These are phyloP conservation scores for Fusarium floridanum DNA, from an alignment of 2,329 filamentous ascomycete genomes.

Conservation along the genomic window DNA sequence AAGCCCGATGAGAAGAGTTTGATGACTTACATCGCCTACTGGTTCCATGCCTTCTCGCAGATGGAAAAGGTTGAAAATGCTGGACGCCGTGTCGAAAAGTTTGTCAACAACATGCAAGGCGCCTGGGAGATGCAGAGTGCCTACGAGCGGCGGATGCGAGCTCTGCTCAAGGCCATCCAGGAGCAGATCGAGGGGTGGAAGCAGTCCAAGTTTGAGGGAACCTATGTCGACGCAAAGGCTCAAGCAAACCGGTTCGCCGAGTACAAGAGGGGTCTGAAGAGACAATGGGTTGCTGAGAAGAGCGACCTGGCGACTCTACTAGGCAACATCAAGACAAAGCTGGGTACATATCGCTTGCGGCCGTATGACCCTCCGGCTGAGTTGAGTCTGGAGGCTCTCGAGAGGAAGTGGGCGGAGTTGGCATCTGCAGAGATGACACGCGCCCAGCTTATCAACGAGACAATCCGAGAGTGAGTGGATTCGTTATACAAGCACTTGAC, in stretches of 20 bases:
- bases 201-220: conserved; percentile 86
- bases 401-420: conserved; percentile 83
- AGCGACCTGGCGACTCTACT: conserved; percentile 92
- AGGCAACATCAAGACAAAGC: conserved; percentile 98
- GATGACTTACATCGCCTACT: conserved; percentile 99
- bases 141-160: conserved; percentile 91
- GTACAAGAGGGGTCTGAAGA: conserved; percentile 94
- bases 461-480: conserved; percentile 84
- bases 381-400: conserved; percentile 83
- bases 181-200: conserved; percentile 83
- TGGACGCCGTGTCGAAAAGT: conserved; percentile 95
- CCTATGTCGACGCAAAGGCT: conserved; percentile 90
- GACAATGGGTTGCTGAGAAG: conserved; percentile 97
- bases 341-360: conserved; percentile 91
- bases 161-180: conserved; percentile 80
- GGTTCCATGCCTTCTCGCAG: conserved; percentile 99
- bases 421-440: conserved; percentile 88
- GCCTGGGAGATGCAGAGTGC: conserved; percentile 99
- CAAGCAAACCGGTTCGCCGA: conserved; percentile 84
- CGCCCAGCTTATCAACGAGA: conserved; percentile 96
- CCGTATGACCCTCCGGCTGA: conserved; percentile 92
- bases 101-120: conserved; percentile 98
- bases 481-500: not conserved
- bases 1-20: conserved; percentile 96
- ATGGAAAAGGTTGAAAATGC: conserved; percentile 99